Conservation (phyloP, 2,329 filamentous ascomycete genomes). For the Alternaria consortialis region DNA sequence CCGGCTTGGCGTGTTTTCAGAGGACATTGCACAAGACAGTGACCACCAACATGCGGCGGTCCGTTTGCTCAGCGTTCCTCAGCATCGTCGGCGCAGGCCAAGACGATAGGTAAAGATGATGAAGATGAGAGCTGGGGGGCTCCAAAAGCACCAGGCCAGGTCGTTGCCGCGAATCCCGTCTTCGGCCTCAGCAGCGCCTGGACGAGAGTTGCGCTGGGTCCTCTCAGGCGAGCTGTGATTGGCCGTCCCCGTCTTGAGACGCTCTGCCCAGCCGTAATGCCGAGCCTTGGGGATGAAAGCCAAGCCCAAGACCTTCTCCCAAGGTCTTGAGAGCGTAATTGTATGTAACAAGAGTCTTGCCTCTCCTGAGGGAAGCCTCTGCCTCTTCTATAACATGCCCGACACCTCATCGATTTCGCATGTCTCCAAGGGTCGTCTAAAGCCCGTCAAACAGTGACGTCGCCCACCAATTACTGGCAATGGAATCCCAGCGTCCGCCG, state of each 20-base stretch:
- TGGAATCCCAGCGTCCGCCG: slow-evolving; percentile 46
- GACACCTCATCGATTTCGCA: slow-evolving; percentile 31
- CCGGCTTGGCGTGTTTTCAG: slow-evolving; percentile 8
- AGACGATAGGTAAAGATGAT: slow-evolving; percentile 8
- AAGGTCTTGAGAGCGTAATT: slow-evolving; percentile 44
- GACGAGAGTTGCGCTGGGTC: slow-evolving; percentile 12
- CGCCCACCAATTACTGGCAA: slow-evolving; percentile 34
- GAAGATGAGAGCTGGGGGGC: slow-evolving; percentile 6
- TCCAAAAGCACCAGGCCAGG: slow-evolving; percentile 11
- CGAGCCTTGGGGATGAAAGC: slow-evolving; percentile 41
- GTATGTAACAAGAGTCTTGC: slow-evolving; percentile 46
- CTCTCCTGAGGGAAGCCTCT: slow-evolving; percentile 45
- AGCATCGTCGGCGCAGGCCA: slow-evolving; percentile 20
- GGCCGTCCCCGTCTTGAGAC: slow-evolving; percentile 24
- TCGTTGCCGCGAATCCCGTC: slow-evolving; percentile 41
- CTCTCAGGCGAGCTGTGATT: slow-evolving; percentile 28
- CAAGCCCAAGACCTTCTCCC: slow-evolving; percentile 44
- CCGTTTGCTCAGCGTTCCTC: slow-evolving; percentile 16
- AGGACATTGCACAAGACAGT: slow-evolving; percentile 4
- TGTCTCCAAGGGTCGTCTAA: slow-evolving; percentile 32
- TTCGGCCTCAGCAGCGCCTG: slow-evolving; percentile 31
- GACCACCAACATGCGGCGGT: not conserved
- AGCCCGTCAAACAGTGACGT: slow-evolving; percentile 38
- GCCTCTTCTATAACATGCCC: slow-evolving; percentile 48
- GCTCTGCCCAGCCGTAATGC: slow-evolving; percentile 32